Base-by-base conservation (phyloP, 2,329 filamentous ascomycete species). In the Aspergillus sp. region DNA sequence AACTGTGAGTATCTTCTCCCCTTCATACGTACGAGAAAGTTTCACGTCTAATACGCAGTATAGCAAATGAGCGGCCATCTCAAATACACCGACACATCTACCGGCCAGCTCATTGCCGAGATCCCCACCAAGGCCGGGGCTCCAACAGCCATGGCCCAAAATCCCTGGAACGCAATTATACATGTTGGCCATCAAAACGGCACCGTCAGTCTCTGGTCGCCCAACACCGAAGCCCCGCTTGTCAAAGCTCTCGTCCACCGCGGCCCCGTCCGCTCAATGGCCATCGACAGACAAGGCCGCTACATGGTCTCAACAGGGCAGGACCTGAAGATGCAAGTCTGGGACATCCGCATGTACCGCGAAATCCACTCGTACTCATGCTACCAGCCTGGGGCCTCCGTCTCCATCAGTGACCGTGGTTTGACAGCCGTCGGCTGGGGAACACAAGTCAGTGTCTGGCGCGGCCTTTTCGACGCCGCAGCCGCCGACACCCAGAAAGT, bases 271-370 rank as follows among this genome's bases (percentile, higher is more conserved):
- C 86, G 93, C 55, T 88, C 90, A 11, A 73, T 97, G 49, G 90
- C 91, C 2, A 82, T 98, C 43, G 93, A 99, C 71, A 85, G 93
- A 59, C 90, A 93, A 72, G 95, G 95, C 21, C 86, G 90, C 57
- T 99, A 97, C 78, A 97, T 98, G 93, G 91, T 96, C 11, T 91
- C 92, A 3, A 88, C 91, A 0, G 93, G 93, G 1, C 91, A 96
- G 71, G 93, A 97, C 72, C 82, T 87, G 64, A 91, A 90, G 71
- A 96, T 96, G 90, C 87, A 90, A n/a, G 87, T 96, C 12, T 97
- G 93, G 92, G 93, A 98, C 72, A 88, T 98, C 62, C 86, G 93
- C 44, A 96, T 91, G 84, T 95, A 96, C 80, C 91, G 90, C 66
- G 91, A 96, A 70, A 89, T 99, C 24, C 90, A 95, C 77, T 91